phyloP scores from a whole-genome alignment of 306 rosid genomes.

The Phaseolus lunatus region DNA sequence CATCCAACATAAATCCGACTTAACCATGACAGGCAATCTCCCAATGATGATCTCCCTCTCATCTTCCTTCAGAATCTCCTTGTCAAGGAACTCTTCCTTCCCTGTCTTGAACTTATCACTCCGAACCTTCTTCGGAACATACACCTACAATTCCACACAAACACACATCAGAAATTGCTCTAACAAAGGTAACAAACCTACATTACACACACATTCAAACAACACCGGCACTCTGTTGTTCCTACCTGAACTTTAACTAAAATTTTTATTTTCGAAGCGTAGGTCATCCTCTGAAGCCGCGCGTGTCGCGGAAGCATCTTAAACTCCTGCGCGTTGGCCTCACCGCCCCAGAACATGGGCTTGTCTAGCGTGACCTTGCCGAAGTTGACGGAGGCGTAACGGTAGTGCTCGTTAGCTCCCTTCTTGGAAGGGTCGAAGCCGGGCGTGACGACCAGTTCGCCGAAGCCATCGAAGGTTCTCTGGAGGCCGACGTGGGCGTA shows the following conservation, averaged over 20 bases:
- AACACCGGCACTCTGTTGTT: background rate
- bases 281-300: constrained; percentile 93
- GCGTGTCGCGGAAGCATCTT: constrained; percentile 92
- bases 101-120: constrained; percentile 96
- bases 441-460: constrained; percentile 73
- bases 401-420: constrained; percentile 67
- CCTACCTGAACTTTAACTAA: constrained; percentile 65
- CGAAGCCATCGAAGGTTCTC: constrained; percentile 66
- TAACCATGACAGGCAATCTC: constrained; percentile 92
- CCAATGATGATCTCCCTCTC: constrained; percentile 72
- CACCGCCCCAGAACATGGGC: constrained; percentile 85
- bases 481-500: constrained; percentile 65
- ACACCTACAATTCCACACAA: constrained; percentile 62
- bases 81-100: constrained; percentile 63
- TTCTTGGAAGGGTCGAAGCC: constrained; percentile 90
- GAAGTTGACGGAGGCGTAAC: constrained; percentile 74
- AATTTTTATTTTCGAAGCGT: constrained; percentile 72
- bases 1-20: constrained; percentile 90
- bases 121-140: constrained; percentile 55
- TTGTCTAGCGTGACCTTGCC: constrained; percentile 72
- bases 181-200: background rate
- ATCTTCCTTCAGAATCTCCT: constrained; percentile 42
- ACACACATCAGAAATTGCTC: constrained; percentile 6
- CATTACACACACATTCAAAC: background rate
- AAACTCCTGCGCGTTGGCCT: constrained; percentile 59